Evolutionary conservation across 257 asterid genomes (phyloP).

Genomic region (Thymus mandschuricus): DNA sequence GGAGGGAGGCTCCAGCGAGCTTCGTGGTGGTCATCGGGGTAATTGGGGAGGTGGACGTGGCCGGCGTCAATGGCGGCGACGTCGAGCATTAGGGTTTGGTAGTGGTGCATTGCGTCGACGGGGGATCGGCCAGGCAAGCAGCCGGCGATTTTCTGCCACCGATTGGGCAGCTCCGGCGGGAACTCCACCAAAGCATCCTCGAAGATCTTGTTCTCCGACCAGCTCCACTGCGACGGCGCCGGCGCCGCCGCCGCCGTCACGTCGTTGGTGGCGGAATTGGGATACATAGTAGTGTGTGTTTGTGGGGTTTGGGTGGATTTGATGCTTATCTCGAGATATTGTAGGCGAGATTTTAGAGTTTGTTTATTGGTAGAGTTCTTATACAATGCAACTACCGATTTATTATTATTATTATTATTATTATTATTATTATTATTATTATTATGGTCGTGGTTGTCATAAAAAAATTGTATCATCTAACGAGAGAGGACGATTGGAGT

Average conservation of each 20-base stretch:
- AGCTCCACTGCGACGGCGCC: not conserved
- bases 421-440: too few relatives aligned
- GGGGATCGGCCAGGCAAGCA: not conserved
- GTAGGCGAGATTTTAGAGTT: too few relatives aligned
- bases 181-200: constrained; percentile 2
- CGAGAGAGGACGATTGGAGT: too few relatives aligned
- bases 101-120: not conserved
- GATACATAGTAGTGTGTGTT: not conserved
- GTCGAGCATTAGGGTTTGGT: not conserved
- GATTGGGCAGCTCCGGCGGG: not conserved
- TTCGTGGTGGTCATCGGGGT: not conserved
- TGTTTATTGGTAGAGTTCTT: not conserved
- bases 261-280: not conserved
- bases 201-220: not conserved
- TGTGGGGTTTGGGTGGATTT: not conserved
- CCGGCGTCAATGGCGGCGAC: not conserved
- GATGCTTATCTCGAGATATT: not conserved
- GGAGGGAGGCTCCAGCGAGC: not conserved
- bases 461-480: too few relatives aligned
- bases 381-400: not conserved
- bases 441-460: too few relatives aligned
- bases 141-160: not conserved
- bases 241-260: not conserved
- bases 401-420: too few relatives aligned
- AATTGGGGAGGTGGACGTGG: not conserved